These are phyloP conservation scores for Ilex paraguariensis DNA, from an alignment of 305 asterid genomes.

Conservation along the genomic window DNA sequence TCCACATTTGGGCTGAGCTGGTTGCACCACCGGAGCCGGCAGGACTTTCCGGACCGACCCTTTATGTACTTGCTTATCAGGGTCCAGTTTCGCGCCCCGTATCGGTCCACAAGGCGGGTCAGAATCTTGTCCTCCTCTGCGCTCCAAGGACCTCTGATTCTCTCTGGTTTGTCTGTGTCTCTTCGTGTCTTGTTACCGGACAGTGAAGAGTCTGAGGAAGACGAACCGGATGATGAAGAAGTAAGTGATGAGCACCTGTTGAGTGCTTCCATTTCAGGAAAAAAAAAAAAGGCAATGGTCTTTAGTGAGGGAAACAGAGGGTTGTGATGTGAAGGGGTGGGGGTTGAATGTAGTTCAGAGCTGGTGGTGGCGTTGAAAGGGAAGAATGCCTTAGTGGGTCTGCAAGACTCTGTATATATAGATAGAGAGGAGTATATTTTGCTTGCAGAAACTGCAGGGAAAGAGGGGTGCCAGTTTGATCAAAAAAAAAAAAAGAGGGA, in stretches of 20 bases:
- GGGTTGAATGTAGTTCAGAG: not conserved
- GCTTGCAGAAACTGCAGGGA: not conserved
- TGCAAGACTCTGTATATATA: conserved; percentile 12
- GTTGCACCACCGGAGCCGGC: conserved; percentile 88
- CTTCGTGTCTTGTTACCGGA: not conserved
- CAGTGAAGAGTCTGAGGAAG: conserved; percentile 11
- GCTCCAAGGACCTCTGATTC: conserved; percentile 89
- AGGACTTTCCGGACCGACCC: conserved; percentile 84
- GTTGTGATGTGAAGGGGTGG: not conserved
- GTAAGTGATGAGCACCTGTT: conserved; percentile 44
- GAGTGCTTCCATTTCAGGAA: conserved; percentile 30
- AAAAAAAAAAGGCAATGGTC: too few relatives aligned
- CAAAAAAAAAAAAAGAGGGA: too few relatives aligned
- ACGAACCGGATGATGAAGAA: conserved; percentile 23
- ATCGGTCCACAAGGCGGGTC: conserved; percentile 57
- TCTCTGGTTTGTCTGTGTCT: conserved; percentile 23
- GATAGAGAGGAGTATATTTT: conserved; percentile 2
- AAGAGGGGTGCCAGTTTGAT: conserved; percentile 26
- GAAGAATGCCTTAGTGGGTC: conserved; percentile 1
- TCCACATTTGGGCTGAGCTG: conserved; percentile 81
- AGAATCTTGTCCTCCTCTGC: conserved; percentile 80
- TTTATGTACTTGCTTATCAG: conserved; percentile 69
- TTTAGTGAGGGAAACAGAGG: not conserved
- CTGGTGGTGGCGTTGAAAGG: conserved; percentile 13
- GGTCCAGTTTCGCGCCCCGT: conserved; percentile 83